These are phyloP conservation scores for Pseudophaeomoniella oleicola DNA, from an alignment of 2,329 filamentous ascomycete species.

Conservation along the genomic window DNA sequence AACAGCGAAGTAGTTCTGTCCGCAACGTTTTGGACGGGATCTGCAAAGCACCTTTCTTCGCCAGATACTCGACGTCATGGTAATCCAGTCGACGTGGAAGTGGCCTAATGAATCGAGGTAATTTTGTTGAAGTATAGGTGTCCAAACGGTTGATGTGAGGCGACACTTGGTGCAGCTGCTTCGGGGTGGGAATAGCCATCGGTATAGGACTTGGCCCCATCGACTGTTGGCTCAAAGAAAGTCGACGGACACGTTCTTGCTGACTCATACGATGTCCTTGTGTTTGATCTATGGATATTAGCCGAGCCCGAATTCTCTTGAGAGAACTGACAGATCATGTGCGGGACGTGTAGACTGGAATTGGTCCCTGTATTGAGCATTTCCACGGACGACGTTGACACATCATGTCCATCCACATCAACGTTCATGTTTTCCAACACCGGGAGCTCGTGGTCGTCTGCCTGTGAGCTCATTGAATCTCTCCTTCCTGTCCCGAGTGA, in stretches of 20 bases:
- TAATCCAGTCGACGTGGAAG: slow-evolving; percentile 61
- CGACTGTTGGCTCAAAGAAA: slow-evolving; percentile 25
- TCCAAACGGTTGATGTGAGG: too few species aligned
- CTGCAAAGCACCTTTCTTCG: slow-evolving; percentile 68
- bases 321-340: slow-evolving; percentile 44
- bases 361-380: slow-evolving; percentile 1
- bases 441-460: neutral
- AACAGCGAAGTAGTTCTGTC: slow-evolving; percentile 67
- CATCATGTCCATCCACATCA: neutral
- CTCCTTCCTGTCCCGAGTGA: too few species aligned
- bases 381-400: neutral
- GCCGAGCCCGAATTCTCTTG: neutral
- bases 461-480: neutral
- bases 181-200: slow-evolving; percentile 25
- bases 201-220: slow-evolving; percentile 18
- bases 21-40: slow-evolving; percentile 58
- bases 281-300: slow-evolving; percentile 27
- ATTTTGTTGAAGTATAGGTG: too few species aligned
- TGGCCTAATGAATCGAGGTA: slow-evolving; percentile 62
- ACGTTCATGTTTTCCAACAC: neutral
- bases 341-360: slow-evolving; percentile 37
- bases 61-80: slow-evolving; percentile 72
- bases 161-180: slow-evolving; percentile 31
- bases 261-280: slow-evolving; percentile 28
- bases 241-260: slow-evolving; percentile 29